Percentiles rank a stretch among this genome's conserved stretches.
Evolutionary conservation across 805 yeast genomes (phyloP).

Genomic region (Candida patagonica): DNA sequence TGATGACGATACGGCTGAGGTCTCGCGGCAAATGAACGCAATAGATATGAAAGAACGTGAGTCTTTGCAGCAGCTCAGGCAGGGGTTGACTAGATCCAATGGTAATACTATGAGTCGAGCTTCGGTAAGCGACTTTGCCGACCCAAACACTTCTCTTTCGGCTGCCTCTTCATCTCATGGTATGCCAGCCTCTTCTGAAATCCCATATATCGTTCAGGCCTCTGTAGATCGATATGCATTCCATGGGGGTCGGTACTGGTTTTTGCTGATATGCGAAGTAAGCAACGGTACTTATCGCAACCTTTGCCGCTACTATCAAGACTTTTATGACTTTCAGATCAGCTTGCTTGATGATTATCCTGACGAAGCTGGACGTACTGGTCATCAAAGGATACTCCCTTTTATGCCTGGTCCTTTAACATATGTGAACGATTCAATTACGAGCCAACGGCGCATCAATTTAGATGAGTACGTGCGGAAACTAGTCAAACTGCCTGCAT

Average conservation of each 20-base stretch:
- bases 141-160: constrained; percentile 8
- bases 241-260: constrained; percentile 86
- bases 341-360: constrained; percentile 76
- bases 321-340: constrained; percentile 90
- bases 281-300: constrained; percentile 61
- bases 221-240: constrained; percentile 71
- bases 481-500: constrained; percentile 61
- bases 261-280: constrained; percentile 57
- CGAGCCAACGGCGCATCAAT: constrained; percentile 45
- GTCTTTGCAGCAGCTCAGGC: constrained; percentile 1
- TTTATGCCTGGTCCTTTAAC: constrained; percentile 95
- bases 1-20: constrained; percentile 20
- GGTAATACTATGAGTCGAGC: not conserved
- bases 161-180: constrained; percentile 5
- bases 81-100: too few relatives aligned
- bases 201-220: constrained; percentile 43
- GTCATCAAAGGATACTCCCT: constrained; percentile 73
- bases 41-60: constrained; percentile 3
- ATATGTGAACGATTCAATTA: constrained; percentile 71
- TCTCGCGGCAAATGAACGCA: constrained; percentile 4
- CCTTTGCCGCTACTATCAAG: constrained; percentile 86
- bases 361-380: constrained; percentile 82
- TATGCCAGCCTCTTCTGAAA: not conserved
- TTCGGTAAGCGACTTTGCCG: not conserved
- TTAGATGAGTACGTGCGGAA: constrained; percentile 48